Conservation (phyloP, 176 grass and related monocot species). For the Luzula sylvatica region DNA sequence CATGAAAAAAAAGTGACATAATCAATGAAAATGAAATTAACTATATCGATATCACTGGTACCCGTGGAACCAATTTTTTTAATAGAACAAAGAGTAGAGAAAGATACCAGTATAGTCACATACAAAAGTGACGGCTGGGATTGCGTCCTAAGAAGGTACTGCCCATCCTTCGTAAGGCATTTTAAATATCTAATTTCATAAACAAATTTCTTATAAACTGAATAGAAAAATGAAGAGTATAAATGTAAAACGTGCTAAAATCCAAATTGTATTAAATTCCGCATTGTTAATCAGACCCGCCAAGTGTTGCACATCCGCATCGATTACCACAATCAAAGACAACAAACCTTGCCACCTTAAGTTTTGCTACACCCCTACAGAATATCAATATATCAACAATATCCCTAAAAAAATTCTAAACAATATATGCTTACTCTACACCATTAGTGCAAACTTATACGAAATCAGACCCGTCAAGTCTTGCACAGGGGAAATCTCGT, state of each 20-base stretch:
- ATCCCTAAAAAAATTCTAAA: too few species aligned
- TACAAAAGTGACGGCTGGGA: conserved; percentile 69
- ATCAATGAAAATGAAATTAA: too few species aligned
- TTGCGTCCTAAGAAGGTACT: conserved; percentile 74
- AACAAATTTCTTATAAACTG: too few species aligned
- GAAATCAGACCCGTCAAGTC: conserved; percentile 57
- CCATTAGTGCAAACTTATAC: conserved; percentile 74
- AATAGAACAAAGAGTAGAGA: conserved; percentile 39
- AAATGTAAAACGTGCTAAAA: conserved; percentile 33
- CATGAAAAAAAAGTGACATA: too few species aligned
- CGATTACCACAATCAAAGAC: conserved; percentile 82
- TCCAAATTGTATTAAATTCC: conserved; percentile 69
- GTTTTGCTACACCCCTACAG: too few species aligned
- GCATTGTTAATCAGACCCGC: conserved; percentile 73
- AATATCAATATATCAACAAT: too few species aligned
- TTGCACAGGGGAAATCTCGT: conserved; percentile 59
- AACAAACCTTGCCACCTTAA: conserved; percentile 77
- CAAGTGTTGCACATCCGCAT: conserved; percentile 50
- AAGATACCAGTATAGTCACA: conserved; percentile 76
- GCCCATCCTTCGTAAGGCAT: conserved; percentile 81
- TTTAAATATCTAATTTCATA: conserved; percentile 47
- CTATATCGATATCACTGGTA: too few species aligned
- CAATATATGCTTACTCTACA: not conserved
- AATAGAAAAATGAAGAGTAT: too few species aligned
- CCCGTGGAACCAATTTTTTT: too few species aligned